Percentiles rank a stretch among this genome's conserved stretches.
Evolutionary conservation across 257 asterid species (phyloP).

Genomic region (Solanum clarkiae): DNA sequence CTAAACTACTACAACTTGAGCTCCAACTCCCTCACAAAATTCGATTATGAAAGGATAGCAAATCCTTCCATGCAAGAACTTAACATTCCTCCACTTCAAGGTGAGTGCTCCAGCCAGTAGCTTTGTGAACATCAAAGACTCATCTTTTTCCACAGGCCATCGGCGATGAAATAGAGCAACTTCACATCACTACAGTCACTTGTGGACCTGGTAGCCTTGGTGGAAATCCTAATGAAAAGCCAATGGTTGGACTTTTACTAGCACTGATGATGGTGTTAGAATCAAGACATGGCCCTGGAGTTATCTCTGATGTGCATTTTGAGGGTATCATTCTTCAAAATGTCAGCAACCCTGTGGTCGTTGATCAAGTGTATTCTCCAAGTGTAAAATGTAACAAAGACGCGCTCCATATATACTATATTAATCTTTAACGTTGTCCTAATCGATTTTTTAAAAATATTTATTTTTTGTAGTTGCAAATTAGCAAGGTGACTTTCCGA

Average conservation of each 20-base stretch:
- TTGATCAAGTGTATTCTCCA: constrained; percentile 26
- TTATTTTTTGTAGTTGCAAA: not conserved
- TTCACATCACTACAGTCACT: constrained; percentile 3
- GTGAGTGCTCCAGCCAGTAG: constrained; percentile 20
- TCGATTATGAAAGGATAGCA: too few relatives aligned
- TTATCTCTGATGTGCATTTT: constrained; percentile 9
- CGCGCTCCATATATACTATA: not conserved
- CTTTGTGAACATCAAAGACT: constrained; percentile 3
- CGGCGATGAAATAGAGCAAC: constrained; percentile 17
- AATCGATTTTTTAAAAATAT: not conserved
- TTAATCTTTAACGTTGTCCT: not conserved
- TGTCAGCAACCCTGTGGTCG: constrained; percentile 15
- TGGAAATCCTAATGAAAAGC: constrained; percentile 4
- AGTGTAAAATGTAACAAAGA: constrained; percentile 2
- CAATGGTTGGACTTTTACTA: constrained; percentile 13
- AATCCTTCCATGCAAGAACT: too few relatives aligned
- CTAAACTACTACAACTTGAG: not conserved
- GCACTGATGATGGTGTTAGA: constrained; percentile 20
- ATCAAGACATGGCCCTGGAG: constrained; percentile 21
- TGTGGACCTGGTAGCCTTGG: constrained; percentile 40
- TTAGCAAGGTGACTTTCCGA: constrained; percentile 13
- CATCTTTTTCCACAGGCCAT: constrained; percentile 18
- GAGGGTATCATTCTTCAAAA: constrained; percentile 13
- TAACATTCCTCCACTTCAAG: constrained; percentile 2
- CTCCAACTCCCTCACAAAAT: constrained; percentile 14